Percentiles rank a stretch among this genome's conserved stretches.
phyloP scores from a whole-genome alignment of 1,139 yeast genomes.

The Blastobotrys persicus region DNA sequence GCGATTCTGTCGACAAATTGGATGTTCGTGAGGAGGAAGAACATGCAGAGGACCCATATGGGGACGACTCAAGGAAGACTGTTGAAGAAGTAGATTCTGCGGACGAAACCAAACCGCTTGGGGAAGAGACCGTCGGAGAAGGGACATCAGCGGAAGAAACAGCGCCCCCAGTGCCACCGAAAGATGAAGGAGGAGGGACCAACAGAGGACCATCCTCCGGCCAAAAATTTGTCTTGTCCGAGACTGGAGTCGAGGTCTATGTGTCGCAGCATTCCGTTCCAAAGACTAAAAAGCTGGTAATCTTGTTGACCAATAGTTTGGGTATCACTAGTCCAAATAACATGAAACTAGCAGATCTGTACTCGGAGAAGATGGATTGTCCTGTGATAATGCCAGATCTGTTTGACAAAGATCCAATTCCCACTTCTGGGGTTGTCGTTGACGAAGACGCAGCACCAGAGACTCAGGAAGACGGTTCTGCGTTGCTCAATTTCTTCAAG shows the following conservation, averaged over 20 bases:
- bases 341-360: slow-evolving; percentile 33
- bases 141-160: too few relatives aligned
- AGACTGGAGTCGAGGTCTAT: slow-evolving; percentile 29
- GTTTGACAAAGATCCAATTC: slow-evolving; percentile 36
- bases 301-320: slow-evolving; percentile 36
- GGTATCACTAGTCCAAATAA: slow-evolving; percentile 35
- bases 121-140: too few relatives aligned
- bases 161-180: slow-evolving; percentile 18
- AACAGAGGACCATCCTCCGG: slow-evolving; percentile 18
- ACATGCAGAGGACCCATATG: slow-evolving; percentile 4
- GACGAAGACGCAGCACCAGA: slow-evolving; percentile 12
- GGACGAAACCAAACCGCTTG: background rate
- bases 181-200: slow-evolving; percentile 10
- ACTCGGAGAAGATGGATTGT: slow-evolving; percentile 29
- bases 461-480: slow-evolving; percentile 10
- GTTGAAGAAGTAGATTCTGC: background rate
- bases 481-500: slow-evolving; percentile 36
- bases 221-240: slow-evolving; percentile 29
- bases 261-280: slow-evolving; percentile 24
- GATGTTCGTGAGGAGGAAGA: background rate
- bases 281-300: slow-evolving; percentile 23
- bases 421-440: slow-evolving; percentile 30
- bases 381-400: slow-evolving; percentile 37
- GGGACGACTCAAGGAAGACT: slow-evolving; percentile 1
- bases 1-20: slow-evolving; percentile 4